Evolutionary conservation across 352 stramenopile species (phyloP).

Genomic region (Pythium insidiosum): DNA sequence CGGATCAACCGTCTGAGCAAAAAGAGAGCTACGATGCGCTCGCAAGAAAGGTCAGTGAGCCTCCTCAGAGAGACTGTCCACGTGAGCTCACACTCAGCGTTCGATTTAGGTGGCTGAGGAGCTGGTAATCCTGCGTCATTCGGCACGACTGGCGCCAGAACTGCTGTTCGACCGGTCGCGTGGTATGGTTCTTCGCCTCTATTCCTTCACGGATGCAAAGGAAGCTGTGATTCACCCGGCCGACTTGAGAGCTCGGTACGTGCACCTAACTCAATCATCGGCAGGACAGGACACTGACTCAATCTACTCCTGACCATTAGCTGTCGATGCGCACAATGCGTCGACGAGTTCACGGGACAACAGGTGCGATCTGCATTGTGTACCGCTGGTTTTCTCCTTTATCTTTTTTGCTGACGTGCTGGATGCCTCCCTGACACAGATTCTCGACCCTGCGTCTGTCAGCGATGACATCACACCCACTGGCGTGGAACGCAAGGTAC

Average conservation of each 20-base stretch:
- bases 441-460: constrained; percentile 65
- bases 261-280: neutral
- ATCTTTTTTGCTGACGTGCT: neutral
- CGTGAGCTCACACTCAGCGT: too few relatives aligned
- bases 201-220: constrained; percentile 60
- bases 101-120: constrained; percentile 64
- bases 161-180: constrained; percentile 72
- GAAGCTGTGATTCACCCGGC: constrained; percentile 65
- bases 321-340: constrained; percentile 79
- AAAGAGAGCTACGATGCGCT: constrained; percentile 62
- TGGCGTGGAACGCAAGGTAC: constrained; percentile 75
- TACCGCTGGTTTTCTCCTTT: neutral
- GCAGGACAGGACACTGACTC: too few relatives aligned
- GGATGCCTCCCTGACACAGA: too few relatives aligned
- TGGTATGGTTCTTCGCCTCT: constrained; percentile 74
- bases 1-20: constrained; percentile 50
- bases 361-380: constrained; percentile 28
- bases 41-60: constrained; percentile 36
- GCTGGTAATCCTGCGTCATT: constrained; percentile 69
- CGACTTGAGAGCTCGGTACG: constrained; percentile 63
- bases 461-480: constrained; percentile 74
- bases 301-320: too few relatives aligned
- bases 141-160: constrained; percentile 58
- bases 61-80: too few relatives aligned
- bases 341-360: constrained; percentile 81